Evolutionary conservation across 768 basidiomycete species (phyloP), one percentile per base, ranked within the genome.

Genomic region (Pluteus cervinus): DNA sequence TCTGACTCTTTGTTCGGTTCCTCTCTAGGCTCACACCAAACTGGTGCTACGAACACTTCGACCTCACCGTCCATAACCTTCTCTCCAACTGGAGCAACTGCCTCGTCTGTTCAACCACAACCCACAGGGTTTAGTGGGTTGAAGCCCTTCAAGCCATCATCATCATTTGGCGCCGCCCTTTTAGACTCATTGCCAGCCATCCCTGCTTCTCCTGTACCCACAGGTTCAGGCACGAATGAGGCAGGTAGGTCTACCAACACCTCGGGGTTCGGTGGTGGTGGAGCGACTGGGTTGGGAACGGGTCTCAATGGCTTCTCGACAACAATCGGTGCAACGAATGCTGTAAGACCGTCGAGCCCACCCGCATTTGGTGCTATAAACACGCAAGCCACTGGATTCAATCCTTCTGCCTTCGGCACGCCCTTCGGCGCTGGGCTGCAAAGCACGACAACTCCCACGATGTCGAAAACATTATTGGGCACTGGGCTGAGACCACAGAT

Each of bases 141-240:
- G 46, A 87, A 83, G 53, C 75, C 84, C 5, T 91, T 91, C 68
- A 87, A 88, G 51, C 88, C 88, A 2, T 71, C 80, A 2, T 84
- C 81, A 2, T 80, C 75, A 28, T 91, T 91, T 52, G 88, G 88
- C 21, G 79, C 83, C 23, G 75, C 78, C 11, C 54, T 91, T 26
- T 50, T 91, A 42, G 83, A 83, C 35, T 73, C 76, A 3, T 59
- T 91, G 24, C 90, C 90, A 2, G 67, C 87, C 4, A 77, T 89
- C 38, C 75, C 83, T 8, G 78, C 74, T 23, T 76, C 81, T 4
- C 55, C 57, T 3, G 58, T 73, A 1, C 61, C 61, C 4, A 75
- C 76, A 11, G 73, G 80, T 30, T 59, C 63, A 7, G 39, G 59
- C 4, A 55, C 58, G 10, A 60, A 57, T 25, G 34, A 46, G n/a